phyloP scores from a whole-genome alignment of 2,329 filamentous ascomycete genomes.

The Fusarium sp. region DNA sequence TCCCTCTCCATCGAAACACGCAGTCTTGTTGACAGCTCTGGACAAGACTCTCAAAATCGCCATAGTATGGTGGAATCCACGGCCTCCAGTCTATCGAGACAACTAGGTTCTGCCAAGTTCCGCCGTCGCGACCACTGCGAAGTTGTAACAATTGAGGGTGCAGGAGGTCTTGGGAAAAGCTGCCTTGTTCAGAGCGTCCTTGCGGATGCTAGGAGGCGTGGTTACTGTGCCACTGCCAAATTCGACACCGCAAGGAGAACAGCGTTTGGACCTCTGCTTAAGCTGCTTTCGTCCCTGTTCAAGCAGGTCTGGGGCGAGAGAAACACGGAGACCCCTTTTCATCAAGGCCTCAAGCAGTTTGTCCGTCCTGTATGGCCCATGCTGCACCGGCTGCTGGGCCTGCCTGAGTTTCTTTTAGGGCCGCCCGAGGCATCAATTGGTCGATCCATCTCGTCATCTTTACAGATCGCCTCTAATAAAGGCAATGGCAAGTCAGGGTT shows the following conservation, averaged over 20 bases:
- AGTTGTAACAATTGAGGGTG: slow-evolving; percentile 69
- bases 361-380: slow-evolving; percentile 72
- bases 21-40: slow-evolving; percentile 58
- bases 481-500: slow-evolving; percentile 47
- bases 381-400: slow-evolving; percentile 68
- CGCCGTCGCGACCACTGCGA: slow-evolving; percentile 71
- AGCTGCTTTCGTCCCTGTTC: slow-evolving; percentile 73
- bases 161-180: slow-evolving; percentile 73
- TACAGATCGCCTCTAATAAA: slow-evolving; percentile 48
- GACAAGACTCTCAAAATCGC: slow-evolving; percentile 55
- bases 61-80: slow-evolving; percentile 59
- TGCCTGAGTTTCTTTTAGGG: slow-evolving; percentile 76
- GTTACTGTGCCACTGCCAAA: slow-evolving; percentile 74
- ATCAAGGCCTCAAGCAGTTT: slow-evolving; percentile 70
- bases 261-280: slow-evolving; percentile 72
- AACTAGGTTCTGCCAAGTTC: slow-evolving; percentile 68
- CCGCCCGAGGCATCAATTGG: slow-evolving; percentile 54
- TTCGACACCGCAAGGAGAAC: slow-evolving; percentile 71
- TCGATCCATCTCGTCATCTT: slow-evolving; percentile 53
- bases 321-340: slow-evolving; percentile 72
- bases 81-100: slow-evolving; percentile 62
- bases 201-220: slow-evolving; percentile 68
- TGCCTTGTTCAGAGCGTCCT: slow-evolving; percentile 72
- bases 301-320: slow-evolving; percentile 75
- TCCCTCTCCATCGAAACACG: slow-evolving; percentile 62